Evolutionary conservation across 2,329 filamentous ascomycete species (phyloP), one percentile per base, ranked within the genome.

Genomic region (Biscogniauxia sp.): DNA sequence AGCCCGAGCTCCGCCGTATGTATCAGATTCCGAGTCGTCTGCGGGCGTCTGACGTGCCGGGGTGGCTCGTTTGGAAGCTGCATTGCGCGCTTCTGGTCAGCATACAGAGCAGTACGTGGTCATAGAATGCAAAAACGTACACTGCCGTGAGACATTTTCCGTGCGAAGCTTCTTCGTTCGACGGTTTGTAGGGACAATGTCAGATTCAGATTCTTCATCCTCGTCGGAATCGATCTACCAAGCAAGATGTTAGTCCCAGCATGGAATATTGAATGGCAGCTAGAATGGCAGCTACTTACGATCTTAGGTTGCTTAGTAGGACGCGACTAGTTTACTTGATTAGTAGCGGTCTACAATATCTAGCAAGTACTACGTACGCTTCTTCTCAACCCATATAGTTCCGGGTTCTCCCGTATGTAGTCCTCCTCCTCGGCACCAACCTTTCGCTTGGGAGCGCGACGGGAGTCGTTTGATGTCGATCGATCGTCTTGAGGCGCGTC

Each of bases 361-460:
- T 20, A 57, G 23, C 53, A 59, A 41, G 25, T 60, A 64, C 64
- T 56, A 77, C 90, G 64, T 88, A 95, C 93, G 80, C 95, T 99
- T 79, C 95, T 87, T 69, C 95, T 88, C 68, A 99, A 82, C 54
- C 95, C 95, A 79, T 98, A 99, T 8, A 99, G 82, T 77, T 97
- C 93, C 52, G 95, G 95, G 71, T 99, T 96, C 72, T 92, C 90
- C 70, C 89, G 85, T 69, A 98, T 97, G 72, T 88, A 93, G 53
- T 93, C 88, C 61, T 95, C 89, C 69, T 95, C 91, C 56, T 89
- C 87, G 45, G 85, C 74, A 72, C 82, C 75, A 66, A 82, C 77
- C 78, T 91, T 90, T 77, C 93, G 89, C 82, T 97, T 97, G 63
- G 82, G 77, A 55, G 84, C 84, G 72, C 87, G 84, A 64, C 83